Evolutionary conservation across 2,329 filamentous ascomycete genomes (phyloP).

Genomic region (Aspergillus brunneoviolaceus): DNA sequence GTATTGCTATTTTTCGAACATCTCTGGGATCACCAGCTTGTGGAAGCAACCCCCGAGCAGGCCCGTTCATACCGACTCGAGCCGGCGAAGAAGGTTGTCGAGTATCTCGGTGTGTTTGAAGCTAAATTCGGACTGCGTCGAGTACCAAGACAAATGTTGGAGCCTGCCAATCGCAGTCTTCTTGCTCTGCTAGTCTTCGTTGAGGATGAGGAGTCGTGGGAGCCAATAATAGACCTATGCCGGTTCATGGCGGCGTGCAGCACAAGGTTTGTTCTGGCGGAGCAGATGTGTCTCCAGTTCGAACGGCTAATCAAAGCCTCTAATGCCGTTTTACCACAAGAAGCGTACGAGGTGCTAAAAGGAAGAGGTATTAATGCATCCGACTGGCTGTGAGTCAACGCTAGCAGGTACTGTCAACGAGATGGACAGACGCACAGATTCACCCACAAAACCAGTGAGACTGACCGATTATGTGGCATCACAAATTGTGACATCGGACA

Average conservation of each 20-base stretch:
- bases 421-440: not conserved
- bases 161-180: slow-evolving; percentile 24
- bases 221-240: slow-evolving; percentile 31
- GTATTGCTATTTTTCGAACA: slow-evolving; percentile 27
- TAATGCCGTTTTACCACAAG: slow-evolving; percentile 21
- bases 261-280: slow-evolving; percentile 23
- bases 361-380: slow-evolving; percentile 16
- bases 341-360: slow-evolving; percentile 24
- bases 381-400: slow-evolving; percentile 7
- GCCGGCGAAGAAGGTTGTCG: slow-evolving; percentile 26
- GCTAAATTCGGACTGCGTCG: slow-evolving; percentile 30
- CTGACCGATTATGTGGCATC: not conserved
- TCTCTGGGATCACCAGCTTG: slow-evolving; percentile 20
- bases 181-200: slow-evolving; percentile 22
- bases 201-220: slow-evolving; percentile 21
- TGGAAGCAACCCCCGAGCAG: slow-evolving; percentile 14
- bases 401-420: not conserved
- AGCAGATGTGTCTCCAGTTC: slow-evolving; percentile 25
- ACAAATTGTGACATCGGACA: not conserved
- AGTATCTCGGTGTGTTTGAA: slow-evolving; percentile 29
- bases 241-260: slow-evolving; percentile 27
- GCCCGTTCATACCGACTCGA: slow-evolving; percentile 18
- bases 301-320: slow-evolving; percentile 16
- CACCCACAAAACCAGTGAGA: not conserved
- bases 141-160: slow-evolving; percentile 29